Percentiles rank a stretch among this genome's conserved stretches.
Conservation (phyloP, 2,329 filamentous ascomycete genomes). For the Hypoxylon sp. region DNA sequence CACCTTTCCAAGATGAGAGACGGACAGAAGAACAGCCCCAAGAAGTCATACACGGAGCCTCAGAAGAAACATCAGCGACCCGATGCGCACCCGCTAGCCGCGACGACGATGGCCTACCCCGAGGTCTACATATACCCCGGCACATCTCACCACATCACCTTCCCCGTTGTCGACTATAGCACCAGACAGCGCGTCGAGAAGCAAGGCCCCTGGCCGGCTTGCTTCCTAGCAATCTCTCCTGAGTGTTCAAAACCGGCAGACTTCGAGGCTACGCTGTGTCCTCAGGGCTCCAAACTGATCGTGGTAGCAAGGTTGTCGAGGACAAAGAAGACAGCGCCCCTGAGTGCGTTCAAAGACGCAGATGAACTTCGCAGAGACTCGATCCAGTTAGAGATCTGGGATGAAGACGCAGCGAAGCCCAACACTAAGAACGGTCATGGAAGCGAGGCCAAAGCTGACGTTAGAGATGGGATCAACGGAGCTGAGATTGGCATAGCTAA, state of each 20-base stretch:
- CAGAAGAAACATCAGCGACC: not conserved
- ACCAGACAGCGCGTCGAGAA: slow-evolving; percentile 4
- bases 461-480: not conserved
- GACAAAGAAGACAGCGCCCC: slow-evolving; percentile 24
- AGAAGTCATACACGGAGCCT: not conserved
- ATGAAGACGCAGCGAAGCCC: slow-evolving; percentile 6
- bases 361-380: slow-evolving; percentile 33
- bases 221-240: slow-evolving; percentile 43
- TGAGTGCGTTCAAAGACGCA: slow-evolving; percentile 32
- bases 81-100: not conserved
- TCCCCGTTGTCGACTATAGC: slow-evolving; percentile 50
- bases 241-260: slow-evolving; percentile 37
- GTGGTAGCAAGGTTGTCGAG: slow-evolving; percentile 36
- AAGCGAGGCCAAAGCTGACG: not conserved
- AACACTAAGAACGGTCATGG: not conserved
- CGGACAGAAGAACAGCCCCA: not conserved
- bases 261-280: slow-evolving; percentile 39
- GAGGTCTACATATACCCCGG: slow-evolving; percentile 47
- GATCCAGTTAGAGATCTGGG: slow-evolving; percentile 49
- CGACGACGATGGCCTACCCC: slow-evolving; percentile 7
- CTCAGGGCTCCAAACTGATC: slow-evolving; percentile 22
- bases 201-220: slow-evolving; percentile 31
- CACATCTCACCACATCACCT: slow-evolving; percentile 41
- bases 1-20: not conserved
- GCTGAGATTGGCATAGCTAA: not conserved